A percentile compares a stretch with the other conserved stretches of the same genome.
These are phyloP conservation scores for Ophiosphaerella narmari DNA, from an alignment of 2,329 filamentous ascomycete genomes.

Conservation along the genomic window DNA sequence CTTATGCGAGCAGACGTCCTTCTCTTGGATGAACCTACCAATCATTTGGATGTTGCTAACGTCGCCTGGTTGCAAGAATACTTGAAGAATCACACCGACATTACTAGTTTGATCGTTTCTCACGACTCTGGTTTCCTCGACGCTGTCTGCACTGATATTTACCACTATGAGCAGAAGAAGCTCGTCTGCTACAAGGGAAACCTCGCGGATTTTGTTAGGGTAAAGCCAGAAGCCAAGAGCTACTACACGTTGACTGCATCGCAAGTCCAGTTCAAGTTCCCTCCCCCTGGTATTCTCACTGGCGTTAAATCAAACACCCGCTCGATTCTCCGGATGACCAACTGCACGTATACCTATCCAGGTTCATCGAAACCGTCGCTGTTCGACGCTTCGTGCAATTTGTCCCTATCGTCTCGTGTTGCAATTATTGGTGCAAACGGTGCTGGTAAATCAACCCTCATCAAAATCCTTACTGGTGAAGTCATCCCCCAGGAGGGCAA, in stretches of 20 bases:
- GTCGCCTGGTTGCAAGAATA: conserved; percentile 96
- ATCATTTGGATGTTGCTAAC: conserved; percentile 95
- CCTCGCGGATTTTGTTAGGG: conserved; percentile 79
- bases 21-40: conserved; percentile 96
- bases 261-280: conserved; percentile 96
- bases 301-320: conserved; percentile 95
- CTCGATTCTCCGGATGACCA: conserved; percentile 92
- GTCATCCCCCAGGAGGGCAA: conserved; percentile 79
- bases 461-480: conserved; percentile 96
- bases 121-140: conserved; percentile 98
- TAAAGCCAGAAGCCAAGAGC: conserved; percentile 92
- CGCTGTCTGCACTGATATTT: conserved; percentile 97
- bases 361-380: conserved; percentile 86
- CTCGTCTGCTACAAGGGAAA: conserved; percentile 84
- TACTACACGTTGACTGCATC: conserved; percentile 95
- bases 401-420: conserved; percentile 87
- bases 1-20: conserved; percentile 95
- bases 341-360: conserved; percentile 94
- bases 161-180: conserved; percentile 99
- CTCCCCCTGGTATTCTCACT: conserved; percentile 87
- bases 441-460: conserved; percentile 96
- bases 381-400: conserved; percentile 80
- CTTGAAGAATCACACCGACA: conserved; percentile 92
- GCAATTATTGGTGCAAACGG: conserved; percentile 97
- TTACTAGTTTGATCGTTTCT: conserved; percentile 95